Percentiles rank a stretch among this genome's conserved stretches.
Conservation (phyloP, 2,329 filamentous ascomycete species). For the Neofusicoccum umdonicola region DNA sequence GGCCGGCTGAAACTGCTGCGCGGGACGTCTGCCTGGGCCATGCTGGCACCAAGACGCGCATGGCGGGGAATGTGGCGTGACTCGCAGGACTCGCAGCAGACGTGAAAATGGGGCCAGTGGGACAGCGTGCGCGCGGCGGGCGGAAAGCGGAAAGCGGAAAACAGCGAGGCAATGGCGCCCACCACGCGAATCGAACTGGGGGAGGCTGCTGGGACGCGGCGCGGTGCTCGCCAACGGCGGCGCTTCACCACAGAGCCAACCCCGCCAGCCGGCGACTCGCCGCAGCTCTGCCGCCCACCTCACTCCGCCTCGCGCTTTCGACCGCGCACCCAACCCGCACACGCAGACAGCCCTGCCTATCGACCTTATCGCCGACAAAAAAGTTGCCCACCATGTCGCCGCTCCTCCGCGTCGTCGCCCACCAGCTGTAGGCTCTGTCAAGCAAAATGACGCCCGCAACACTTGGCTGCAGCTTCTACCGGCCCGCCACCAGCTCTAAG, state of each 20-base stretch:
- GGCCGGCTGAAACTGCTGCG: neutral
- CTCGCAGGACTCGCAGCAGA: too few species aligned
- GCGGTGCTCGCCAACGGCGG: neutral
- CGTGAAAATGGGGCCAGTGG: too few species aligned
- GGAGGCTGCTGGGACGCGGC: neutral
- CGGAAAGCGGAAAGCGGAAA: neutral
- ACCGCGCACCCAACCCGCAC: neutral
- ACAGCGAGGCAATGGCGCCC: neutral
- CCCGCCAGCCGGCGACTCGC: neutral
- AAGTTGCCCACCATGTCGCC: constrained; percentile 3
- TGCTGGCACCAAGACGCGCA: too few species aligned
- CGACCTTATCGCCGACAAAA: constrained; percentile 11
- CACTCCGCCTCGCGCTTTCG: constrained; percentile 2
- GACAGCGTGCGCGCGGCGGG: too few species aligned
- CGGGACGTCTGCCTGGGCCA: neutral
- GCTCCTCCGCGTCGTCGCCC: neutral
- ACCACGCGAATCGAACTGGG: neutral
- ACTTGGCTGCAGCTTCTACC: neutral
- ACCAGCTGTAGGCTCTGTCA: constrained; percentile 10
- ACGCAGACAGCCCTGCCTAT: constrained; percentile 1
- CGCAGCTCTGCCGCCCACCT: neutral
- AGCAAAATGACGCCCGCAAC: neutral
- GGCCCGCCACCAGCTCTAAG: neutral
- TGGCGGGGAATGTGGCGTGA: too few species aligned
- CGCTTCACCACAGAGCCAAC: constrained; percentile 13